Conservation (phyloP, 495 filamentous ascomycete species). For the Aspergillus diversus region DNA sequence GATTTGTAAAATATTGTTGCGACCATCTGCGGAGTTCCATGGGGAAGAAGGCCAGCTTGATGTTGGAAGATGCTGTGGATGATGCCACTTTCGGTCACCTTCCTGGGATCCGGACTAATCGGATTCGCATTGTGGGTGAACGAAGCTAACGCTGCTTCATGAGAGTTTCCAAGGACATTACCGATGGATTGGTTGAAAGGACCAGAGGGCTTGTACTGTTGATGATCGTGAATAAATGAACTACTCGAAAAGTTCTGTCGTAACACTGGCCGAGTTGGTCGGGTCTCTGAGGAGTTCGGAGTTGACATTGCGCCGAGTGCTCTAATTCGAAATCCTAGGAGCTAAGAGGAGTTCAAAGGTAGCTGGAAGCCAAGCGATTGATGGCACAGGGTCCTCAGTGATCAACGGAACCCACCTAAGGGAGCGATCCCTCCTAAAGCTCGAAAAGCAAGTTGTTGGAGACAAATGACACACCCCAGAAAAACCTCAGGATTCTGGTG, state of each 20-base stretch:
- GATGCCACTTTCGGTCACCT: slow-evolving; percentile 48
- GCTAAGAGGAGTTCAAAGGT: slow-evolving; percentile 3
- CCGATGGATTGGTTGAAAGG: slow-evolving; percentile 45
- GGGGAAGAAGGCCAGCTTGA: slow-evolving; percentile 39
- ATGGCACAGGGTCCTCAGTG: slow-evolving; percentile 10
- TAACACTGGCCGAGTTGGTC: slow-evolving; percentile 44
- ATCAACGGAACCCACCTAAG: slow-evolving; percentile 21
- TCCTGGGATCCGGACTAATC: slow-evolving; percentile 48
- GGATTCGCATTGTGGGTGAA: slow-evolving; percentile 42
- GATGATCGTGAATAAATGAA: slow-evolving; percentile 72
- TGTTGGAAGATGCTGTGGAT: slow-evolving; percentile 50
- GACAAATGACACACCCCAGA: not conserved
- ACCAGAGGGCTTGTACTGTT: slow-evolving; percentile 69
- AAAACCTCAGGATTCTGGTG: slow-evolving; percentile 4
- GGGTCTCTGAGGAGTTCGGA: slow-evolving; percentile 30
- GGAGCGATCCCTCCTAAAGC: slow-evolving; percentile 16
- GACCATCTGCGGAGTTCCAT: slow-evolving; percentile 45
- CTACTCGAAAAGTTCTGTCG: slow-evolving; percentile 61
- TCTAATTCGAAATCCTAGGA: slow-evolving; percentile 8
- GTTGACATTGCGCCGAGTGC: slow-evolving; percentile 35
- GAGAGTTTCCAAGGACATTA: slow-evolving; percentile 41
- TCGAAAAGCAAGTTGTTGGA: slow-evolving; percentile 7
- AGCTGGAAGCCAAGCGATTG: not conserved
- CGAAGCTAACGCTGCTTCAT: slow-evolving; percentile 23
- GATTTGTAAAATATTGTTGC: slow-evolving; percentile 55